These are phyloP conservation scores for Aspergillus ochraceus DNA, from an alignment of 2,329 filamentous ascomycete genomes.

Conservation along the genomic window DNA sequence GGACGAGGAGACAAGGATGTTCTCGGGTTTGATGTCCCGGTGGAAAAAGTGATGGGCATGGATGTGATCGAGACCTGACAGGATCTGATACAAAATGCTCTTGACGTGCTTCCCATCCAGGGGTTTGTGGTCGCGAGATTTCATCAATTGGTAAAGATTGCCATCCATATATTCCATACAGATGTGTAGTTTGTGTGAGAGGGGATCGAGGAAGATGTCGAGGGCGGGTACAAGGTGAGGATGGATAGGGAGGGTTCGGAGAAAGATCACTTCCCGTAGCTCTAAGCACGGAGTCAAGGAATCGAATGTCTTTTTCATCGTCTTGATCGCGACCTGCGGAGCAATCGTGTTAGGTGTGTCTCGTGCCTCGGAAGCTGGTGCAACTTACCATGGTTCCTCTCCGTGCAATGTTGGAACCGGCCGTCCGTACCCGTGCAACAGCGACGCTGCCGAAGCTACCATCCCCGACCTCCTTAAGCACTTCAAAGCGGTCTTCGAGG, in stretches of 20 bases:
- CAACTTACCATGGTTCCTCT: slow-evolving; percentile 83
- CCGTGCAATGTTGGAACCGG: slow-evolving; percentile 83
- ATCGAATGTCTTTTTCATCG: slow-evolving; percentile 99
- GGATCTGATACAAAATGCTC: slow-evolving; percentile 96
- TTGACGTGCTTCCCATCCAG: slow-evolving; percentile 91
- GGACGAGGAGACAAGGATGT: slow-evolving; percentile 94
- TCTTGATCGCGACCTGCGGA: slow-evolving; percentile 93
- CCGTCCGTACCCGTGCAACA: slow-evolving; percentile 85
- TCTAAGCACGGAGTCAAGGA: slow-evolving; percentile 88
- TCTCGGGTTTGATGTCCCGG: slow-evolving; percentile 98
- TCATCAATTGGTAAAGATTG: slow-evolving; percentile 98
- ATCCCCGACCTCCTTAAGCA: slow-evolving; percentile 97
- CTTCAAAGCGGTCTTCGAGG: slow-evolving; percentile 92
- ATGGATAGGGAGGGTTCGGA: slow-evolving; percentile 83
- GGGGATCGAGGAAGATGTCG: slow-evolving; percentile 96
- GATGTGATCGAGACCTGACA: slow-evolving; percentile 94
- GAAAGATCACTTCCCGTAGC: slow-evolving; percentile 93
- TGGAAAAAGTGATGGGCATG: slow-evolving; percentile 98
- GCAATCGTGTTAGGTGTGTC: slow-evolving; percentile 13
- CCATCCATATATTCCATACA: slow-evolving; percentile 99
- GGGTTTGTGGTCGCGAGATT: slow-evolving; percentile 91
- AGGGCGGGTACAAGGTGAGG: slow-evolving; percentile 93
- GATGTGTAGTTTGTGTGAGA: slow-evolving; percentile 95
- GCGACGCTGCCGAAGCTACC: slow-evolving; percentile 97
- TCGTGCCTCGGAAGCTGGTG: not conserved